phyloP scores from a whole-genome alignment of 2,329 filamentous ascomycete genomes.

The Zymoseptoria brevis region DNA sequence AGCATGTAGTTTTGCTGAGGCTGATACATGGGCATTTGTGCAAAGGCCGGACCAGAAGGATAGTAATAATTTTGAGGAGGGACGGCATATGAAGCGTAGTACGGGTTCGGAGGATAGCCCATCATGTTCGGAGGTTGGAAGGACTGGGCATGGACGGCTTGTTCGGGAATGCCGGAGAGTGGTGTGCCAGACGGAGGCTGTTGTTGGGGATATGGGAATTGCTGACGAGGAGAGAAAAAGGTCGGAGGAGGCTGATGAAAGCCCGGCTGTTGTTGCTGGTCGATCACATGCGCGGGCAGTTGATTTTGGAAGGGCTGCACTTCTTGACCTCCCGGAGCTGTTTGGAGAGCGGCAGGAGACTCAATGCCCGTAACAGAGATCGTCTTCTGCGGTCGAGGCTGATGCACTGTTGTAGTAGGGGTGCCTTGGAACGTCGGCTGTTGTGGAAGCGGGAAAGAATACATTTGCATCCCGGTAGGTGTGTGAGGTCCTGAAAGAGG shows the following conservation, averaged over 20 bases:
- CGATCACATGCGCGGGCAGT: constrained; percentile 66
- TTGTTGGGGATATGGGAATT: constrained; percentile 56
- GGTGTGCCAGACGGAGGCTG: constrained; percentile 70
- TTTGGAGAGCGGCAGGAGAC: constrained; percentile 60
- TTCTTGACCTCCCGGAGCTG: constrained; percentile 42
- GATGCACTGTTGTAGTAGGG: constrained; percentile 70
- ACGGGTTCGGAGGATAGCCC: constrained; percentile 49
- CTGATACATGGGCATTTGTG: constrained; percentile 27
- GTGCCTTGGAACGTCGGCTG: constrained; percentile 54
- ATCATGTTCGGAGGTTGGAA: constrained; percentile 66
- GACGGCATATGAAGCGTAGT: constrained; percentile 48
- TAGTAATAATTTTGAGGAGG: constrained; percentile 59
- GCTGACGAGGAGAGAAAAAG: constrained; percentile 43
- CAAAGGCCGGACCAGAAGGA: constrained; percentile 35
- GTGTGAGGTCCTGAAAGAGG: constrained; percentile 30
- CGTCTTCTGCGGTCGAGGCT: constrained; percentile 88
- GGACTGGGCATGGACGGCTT: constrained; percentile 79
- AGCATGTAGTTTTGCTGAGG: constrained; percentile 24
- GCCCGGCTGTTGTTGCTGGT: constrained; percentile 35
- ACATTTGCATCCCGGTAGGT: constrained; percentile 44
- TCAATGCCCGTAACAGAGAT: constrained; percentile 92
- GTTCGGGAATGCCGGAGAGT: constrained; percentile 84
- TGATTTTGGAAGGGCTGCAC: constrained; percentile 92
- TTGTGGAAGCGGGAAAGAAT: constrained; percentile 48
- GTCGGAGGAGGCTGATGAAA: constrained; percentile 34